Base-by-base conservation (phyloP, 495 filamentous ascomycete genomes). In the Aspergillus sclerotioniger region DNA sequence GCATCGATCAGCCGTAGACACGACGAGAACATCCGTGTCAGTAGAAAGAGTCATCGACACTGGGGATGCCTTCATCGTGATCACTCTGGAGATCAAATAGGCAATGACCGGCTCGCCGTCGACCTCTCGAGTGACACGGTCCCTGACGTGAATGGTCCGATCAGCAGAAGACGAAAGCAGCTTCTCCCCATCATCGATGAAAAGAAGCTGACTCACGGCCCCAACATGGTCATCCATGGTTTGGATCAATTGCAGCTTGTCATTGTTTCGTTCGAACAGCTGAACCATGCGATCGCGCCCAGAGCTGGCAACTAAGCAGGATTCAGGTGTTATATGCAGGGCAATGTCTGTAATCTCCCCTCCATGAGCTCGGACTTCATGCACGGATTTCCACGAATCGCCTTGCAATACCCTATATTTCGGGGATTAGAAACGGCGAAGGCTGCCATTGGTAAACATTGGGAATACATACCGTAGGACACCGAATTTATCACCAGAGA, bases 261-360 rank as follows among this genome's bases (percentile, higher is more conserved):
- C 75, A 0, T 76, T 72, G 31, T 69, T 70, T 63, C 81, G 81
- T 54, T 84, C 78, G 68, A 96, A 98, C 17, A 98, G 77, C 70
- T 98, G 94, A 19, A 94, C 82, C 49, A 87, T 96, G 45, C 94
- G 87, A 74, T 98, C 94, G 61, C 93, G 83, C 35, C 92, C 88
- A 65, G 87, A 89, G 20, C 84, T 91, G 19, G 89, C 91, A 45
- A 98, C 76, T 49, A 96, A 70, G 53, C 64, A 75, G 31, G 62
- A 62, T 7, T 70, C 65, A 0, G 59, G 33, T 8, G 59, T 61
- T 10, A 78, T 69, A 43, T 73, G 76, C 2, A 92, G 75, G 8
- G 85, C 83, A 51, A 98, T 88, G 62, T 90, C 89, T 32, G 89
- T 90, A 58, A 96, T 90, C 61, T 98, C 92, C 10, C 84, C 85